phyloP scores from a whole-genome alignment of 805 yeast species.

The Metschnikowia santaceciliae region DNA sequence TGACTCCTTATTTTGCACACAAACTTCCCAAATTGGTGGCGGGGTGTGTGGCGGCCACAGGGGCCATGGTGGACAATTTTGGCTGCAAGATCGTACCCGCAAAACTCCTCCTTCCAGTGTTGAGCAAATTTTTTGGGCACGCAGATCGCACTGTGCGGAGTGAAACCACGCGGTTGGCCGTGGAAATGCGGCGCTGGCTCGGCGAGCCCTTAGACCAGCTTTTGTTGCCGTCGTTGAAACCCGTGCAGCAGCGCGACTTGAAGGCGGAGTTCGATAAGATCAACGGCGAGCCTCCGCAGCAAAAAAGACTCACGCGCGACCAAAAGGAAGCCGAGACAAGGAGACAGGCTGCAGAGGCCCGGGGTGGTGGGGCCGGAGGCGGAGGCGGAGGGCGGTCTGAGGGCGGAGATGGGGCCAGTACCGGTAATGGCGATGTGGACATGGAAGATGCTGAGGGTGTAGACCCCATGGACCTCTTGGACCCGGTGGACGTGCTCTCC shows the following conservation, averaged over 20 bases:
- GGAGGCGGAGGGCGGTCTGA: conserved; percentile 2
- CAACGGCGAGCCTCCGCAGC: conserved; percentile 39
- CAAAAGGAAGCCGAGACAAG: conserved; percentile 45
- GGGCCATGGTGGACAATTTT: conserved; percentile 52
- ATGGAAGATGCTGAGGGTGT: conserved; percentile 25
- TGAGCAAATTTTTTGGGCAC: conserved; percentile 74
- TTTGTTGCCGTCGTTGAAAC: conserved; percentile 71
- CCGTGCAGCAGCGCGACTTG: conserved; percentile 87
- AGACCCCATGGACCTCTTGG: conserved; percentile 70
- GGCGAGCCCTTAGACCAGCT: conserved; percentile 58
- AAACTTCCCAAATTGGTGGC: conserved; percentile 76
- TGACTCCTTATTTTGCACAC: conserved; percentile 58
- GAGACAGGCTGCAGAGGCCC: conserved; percentile 11
- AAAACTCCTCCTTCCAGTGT: conserved; percentile 47
- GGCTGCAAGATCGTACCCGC: conserved; percentile 64
- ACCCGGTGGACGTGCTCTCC: conserved; percentile 62
- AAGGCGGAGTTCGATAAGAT: conserved; percentile 60
- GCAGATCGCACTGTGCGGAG: conserved; percentile 84
- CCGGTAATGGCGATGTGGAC: conserved; percentile 17
- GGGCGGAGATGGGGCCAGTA: conserved; percentile 20
- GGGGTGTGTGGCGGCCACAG: conserved; percentile 56
- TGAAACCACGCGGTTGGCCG: conserved; percentile 66
- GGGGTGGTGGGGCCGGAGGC: conserved; percentile 5
- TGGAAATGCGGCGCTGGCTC: conserved; percentile 70
- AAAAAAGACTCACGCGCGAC: conserved; percentile 51